Base-by-base conservation (phyloP, 179 eudicot genomes). In the Spinacia oleracea region DNA sequence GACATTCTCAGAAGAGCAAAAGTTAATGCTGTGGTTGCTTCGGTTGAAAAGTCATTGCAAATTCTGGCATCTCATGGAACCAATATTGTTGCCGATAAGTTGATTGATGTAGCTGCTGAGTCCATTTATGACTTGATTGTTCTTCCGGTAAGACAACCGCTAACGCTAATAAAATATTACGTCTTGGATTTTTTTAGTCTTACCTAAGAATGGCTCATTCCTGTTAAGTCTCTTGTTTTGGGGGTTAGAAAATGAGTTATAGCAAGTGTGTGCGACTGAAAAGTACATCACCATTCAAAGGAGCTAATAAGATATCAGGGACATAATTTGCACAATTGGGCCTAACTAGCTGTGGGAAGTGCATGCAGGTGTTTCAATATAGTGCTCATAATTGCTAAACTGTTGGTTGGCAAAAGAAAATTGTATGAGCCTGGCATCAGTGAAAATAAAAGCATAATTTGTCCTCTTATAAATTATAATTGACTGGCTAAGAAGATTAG, bases 1-100 rank as follows among this genome's bases (percentile, higher is more conserved):
- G 96, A 93, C 83, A 88, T 93, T 78, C 88, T 96, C 53, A 84
- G 97, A 76, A 85, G 98, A 87, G 98, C 97, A 67, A 92, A 91
- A 79, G 90, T 81, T 5, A 82, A 87, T 81, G 98, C 89, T 71
- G 84, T 87, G 75, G 79, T 96, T 83, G 99, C 98, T 72, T 96
- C 98, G 35, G 87, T 90, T 72, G 99, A 88, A 87, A 90, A 79
- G 80, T 86, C 97, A 62, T 70, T 76, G 77, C 84, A 81, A 74
- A 83, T 96, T 69, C 82, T 82, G 76, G 91, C 91, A 80, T 89
- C 92, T n/a, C 89, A 82, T 73, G 97, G 97, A 84, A 88, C 91
- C 74, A 91, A 88, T 81, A 85, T 91, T 56, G 60, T 96, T 77
- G 92, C 99, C 62, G 97, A 96, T 83, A 87, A 83, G 85, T 79